These are phyloP conservation scores for Liriodendron chinense DNA, from an alignment of 164 flowering plant species.

Conservation along the genomic window DNA sequence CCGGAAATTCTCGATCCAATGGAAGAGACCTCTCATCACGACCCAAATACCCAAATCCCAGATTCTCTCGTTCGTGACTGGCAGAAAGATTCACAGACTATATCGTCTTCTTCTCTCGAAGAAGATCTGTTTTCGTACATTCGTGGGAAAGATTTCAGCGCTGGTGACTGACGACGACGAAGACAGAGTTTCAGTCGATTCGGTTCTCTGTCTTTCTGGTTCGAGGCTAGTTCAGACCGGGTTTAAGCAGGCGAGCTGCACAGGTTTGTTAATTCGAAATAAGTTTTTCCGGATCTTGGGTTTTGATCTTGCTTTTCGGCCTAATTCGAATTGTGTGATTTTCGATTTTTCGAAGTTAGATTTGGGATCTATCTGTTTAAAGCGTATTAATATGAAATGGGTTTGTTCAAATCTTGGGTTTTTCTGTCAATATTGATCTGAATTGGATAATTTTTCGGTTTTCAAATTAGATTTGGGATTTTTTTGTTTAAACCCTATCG, in stretches of 20 bases:
- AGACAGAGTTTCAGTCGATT: conserved; percentile 34
- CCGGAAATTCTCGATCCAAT: too few species aligned
- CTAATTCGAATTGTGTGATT: not conserved
- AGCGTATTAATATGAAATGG: not conserved
- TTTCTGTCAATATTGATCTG: too few species aligned
- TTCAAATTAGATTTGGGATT: too few species aligned
- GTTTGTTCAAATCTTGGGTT: too few species aligned
- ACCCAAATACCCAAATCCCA: too few species aligned
- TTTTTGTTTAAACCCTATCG: too few species aligned
- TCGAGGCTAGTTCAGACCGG: conserved; percentile 55
- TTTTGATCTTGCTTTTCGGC: conserved; percentile 2
- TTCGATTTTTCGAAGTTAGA: too few species aligned
- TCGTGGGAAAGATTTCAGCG: conserved; percentile 12
- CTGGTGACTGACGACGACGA: conserved; percentile 10
- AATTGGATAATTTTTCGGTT: too few species aligned
- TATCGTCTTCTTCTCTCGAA: not conserved
- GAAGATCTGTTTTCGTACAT: conserved; percentile 16
- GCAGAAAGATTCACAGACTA: conserved; percentile 22
- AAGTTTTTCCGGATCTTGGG: too few species aligned
- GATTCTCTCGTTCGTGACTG: conserved; percentile 26
- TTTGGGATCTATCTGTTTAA: not conserved
- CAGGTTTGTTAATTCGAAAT: conserved; percentile 31
- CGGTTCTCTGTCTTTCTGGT: conserved; percentile 56
- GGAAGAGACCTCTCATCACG: too few species aligned
- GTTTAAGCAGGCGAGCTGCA: conserved; percentile 30